Base-by-base conservation (phyloP, 2,329 filamentous ascomycete genomes). In the Alternaria brassicicola region DNA sequence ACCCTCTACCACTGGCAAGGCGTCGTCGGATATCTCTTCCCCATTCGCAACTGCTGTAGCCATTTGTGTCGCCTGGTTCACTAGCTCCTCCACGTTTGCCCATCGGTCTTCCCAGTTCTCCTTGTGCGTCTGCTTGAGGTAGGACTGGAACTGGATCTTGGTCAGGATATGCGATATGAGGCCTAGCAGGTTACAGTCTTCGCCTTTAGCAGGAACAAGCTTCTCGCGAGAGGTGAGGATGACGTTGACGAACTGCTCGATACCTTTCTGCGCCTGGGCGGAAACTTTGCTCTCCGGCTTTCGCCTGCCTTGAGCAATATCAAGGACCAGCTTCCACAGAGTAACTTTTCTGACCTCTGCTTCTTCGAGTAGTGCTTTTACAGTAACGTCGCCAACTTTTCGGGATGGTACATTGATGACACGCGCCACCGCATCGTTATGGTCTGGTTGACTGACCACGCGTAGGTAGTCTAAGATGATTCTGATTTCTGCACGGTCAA, bases 81-180 rank as follows among this genome's bases (percentile, higher is more conserved):
- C 80, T n/a, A 98, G 86, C 76, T 98, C 94, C 70, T 95, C 87
- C 0, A 98, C 88, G 67, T 97, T 98, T 30, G 88, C 89, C 91
- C 93, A 95, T 60, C 93, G 84, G 55, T 88, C 83, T 59, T 94
- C 89, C 73, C 73, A 76, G 30, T 74, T 74, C 17, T 95, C 88
- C 0, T 85, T 82, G 65, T 94, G 89, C 21, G 87, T 85, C 10
- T 85, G 84, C 65, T 89, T 84, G 6, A 98, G 80, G 69, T 91
- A 91, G n/a, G 86, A 84, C 69, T 92, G 84, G 62, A 94, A 92
- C 10, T 85, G 82, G 6, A 96, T 84, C 64, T 89, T 89, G 12
- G 85, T 83, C 23, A 88, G 77, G 2, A 91, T 72, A 55, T 84
- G 81, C 39, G 84, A 80, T 49, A 89, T 81, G 15, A 88, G 72